These are phyloP conservation scores for Przewalskia tangutica DNA, from an alignment of 257 asterid genomes.

Conservation along the genomic window DNA sequence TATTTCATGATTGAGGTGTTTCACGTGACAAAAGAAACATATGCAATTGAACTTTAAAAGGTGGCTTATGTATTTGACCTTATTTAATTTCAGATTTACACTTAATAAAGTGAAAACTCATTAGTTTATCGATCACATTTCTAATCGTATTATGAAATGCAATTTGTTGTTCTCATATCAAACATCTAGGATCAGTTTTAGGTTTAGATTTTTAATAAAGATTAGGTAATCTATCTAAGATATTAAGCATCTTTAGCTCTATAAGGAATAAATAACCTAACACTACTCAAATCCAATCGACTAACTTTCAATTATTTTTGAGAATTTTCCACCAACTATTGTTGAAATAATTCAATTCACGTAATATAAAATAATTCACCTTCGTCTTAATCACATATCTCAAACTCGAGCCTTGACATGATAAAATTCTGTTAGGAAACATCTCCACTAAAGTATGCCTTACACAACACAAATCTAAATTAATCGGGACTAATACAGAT, in stretches of 20 bases:
- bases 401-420: too few species aligned
- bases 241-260: not conserved
- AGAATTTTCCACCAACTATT: not conserved
- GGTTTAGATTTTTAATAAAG: not conserved
- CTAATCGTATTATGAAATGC: not conserved
- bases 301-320: not conserved
- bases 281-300: not conserved
- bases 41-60: not conserved
- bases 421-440: too few species aligned
- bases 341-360: not conserved
- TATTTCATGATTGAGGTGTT: not conserved
- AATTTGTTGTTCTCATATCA: not conserved
- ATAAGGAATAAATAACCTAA: not conserved
- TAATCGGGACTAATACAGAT: too few species aligned
- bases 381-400: too few species aligned
- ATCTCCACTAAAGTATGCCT: too few species aligned
- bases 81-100: not conserved
- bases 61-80: too few species aligned
- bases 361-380: not conserved
- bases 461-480: too few species aligned
- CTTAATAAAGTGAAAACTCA: not conserved
- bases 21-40: not conserved
- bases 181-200: not conserved
- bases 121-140: not conserved
- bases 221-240: not conserved